Evolutionary conservation across 352 stramenopile species (phyloP), one percentile per base, ranked within the genome.

Genomic region (Phytophthora hibernalis): DNA sequence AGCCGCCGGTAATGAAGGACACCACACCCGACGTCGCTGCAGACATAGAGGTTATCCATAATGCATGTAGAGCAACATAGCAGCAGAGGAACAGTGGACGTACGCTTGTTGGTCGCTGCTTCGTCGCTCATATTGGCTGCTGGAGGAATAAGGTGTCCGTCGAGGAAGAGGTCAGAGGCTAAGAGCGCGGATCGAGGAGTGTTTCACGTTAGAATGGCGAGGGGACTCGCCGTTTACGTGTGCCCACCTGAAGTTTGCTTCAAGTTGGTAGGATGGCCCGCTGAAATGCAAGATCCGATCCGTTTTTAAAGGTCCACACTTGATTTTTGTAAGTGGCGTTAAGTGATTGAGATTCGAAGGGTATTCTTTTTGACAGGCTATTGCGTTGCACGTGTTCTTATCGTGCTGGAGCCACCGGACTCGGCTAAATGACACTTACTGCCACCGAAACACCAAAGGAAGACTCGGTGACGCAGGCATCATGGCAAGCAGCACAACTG

Each of bases 1-100:
- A 90, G 37, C 95, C 95, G 61, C 96, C 96, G 22, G 95, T 97
- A 56, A 98, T 72, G 74, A 98, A 98, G 43, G 89, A 97, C 79
- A 98, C 95, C 44, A 98, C 50, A 38, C 87, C 86, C 40, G 92
- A 97, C 28, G 78, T 87, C 43, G 75, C 85, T 95, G 67, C 28
- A 64, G 12, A 28, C 4, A n/a, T n/a, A n/a, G n/a, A n/a, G n/a
- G n/a, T n/a, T n/a, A n/a, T n/a, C n/a, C n/a, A n/a, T n/a, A n/a
- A n/a, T n/a, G n/a, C n/a, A n/a, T n/a, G n/a, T n/a, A 30, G 26
- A 30, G 26, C 26, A 31, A 31, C 26, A 31, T 43, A 9, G 18
- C 15, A 53, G 8, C 11, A 12, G 26, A 31, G 12, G 4, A 11
- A 37, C 0, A 9, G 11, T n/a, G 50, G 10, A 54, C 66, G 42